Percentiles rank a stretch among this genome's conserved stretches.
Conservation (phyloP, 2,329 filamentous ascomycete genomes). For the Claviceps sp. region DNA sequence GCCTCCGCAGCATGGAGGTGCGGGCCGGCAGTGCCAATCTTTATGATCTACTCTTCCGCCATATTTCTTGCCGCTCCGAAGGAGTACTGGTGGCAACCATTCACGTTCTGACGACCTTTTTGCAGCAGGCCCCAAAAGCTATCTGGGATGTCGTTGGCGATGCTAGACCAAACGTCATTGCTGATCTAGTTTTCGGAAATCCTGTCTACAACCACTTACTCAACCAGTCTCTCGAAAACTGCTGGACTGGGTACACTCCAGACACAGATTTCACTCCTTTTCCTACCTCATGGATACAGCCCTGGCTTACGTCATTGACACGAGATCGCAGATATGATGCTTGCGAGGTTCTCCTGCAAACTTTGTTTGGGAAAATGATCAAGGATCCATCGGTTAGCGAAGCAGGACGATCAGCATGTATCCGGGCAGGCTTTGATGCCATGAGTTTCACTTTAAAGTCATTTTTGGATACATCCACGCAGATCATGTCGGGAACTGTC, state of each 20-base stretch:
- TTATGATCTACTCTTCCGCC: slow-evolving; percentile 46
- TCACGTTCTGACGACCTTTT: slow-evolving; percentile 53
- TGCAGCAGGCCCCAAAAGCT: slow-evolving; percentile 62
- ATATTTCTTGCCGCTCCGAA: slow-evolving; percentile 37
- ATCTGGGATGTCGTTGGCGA: slow-evolving; percentile 84
- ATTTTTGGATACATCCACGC: slow-evolving; percentile 33
- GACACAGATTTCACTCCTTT: slow-evolving; percentile 39
- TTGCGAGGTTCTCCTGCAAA: slow-evolving; percentile 63
- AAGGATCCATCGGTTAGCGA: slow-evolving; percentile 39
- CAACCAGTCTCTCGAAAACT: slow-evolving; percentile 40
- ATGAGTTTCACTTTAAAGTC: slow-evolving; percentile 43
- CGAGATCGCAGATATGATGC: slow-evolving; percentile 64
- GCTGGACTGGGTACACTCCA: slow-evolving; percentile 27
- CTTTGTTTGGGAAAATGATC: slow-evolving; percentile 55
- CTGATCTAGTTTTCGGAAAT: slow-evolving; percentile 72
- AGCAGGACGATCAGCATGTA: slow-evolving; percentile 46
- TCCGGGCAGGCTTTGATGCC: slow-evolving; percentile 49
- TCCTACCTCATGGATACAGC: slow-evolving; percentile 64
- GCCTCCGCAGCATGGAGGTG: slow-evolving; percentile 65
- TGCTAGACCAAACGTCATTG: slow-evolving; percentile 64
- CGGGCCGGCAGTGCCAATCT: slow-evolving; percentile 46
- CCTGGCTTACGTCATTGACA: slow-evolving; percentile 66
- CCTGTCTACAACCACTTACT: slow-evolving; percentile 51
- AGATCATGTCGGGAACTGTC: slow-evolving; percentile 35
- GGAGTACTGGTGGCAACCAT: slow-evolving; percentile 55